Conservation (phyloP, 176 grass and related monocot genomes). For the Bolboschoenus planiculmis region DNA sequence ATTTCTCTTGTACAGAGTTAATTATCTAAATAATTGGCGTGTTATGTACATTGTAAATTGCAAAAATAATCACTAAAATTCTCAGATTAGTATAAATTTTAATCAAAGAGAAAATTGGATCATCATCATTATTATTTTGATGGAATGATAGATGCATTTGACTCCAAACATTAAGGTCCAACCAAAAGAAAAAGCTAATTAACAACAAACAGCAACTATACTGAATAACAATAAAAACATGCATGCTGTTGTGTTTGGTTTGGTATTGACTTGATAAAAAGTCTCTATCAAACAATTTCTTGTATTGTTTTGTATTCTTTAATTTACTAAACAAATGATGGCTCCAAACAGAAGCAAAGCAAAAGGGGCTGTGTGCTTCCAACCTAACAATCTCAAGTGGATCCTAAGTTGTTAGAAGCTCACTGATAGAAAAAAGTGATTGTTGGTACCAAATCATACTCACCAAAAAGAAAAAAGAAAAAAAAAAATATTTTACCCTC, state of each 20-base stretch:
- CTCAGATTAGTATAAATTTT: too few species aligned
- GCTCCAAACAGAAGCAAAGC: conserved; percentile 11
- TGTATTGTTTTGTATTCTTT: not conserved
- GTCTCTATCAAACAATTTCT: not conserved
- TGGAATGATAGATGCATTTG: not conserved
- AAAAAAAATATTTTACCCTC: not conserved
- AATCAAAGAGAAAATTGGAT: not conserved
- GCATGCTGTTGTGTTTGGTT: not conserved
- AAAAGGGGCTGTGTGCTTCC: not conserved
- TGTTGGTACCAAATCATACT: conserved; percentile 4
- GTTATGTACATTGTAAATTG: not conserved
- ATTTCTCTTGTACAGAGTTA: not conserved
- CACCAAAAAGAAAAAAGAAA: not conserved
- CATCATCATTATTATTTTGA: not conserved
- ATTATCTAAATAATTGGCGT: not conserved
- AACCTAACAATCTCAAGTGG: conserved; percentile 5
- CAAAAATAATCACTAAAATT: not conserved
- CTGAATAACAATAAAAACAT: not conserved
- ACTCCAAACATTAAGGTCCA: not conserved
- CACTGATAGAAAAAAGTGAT: not conserved
- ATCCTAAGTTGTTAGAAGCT: conserved; percentile 12
- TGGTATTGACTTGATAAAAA: not conserved
- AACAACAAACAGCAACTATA: not conserved
- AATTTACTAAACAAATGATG: not conserved
- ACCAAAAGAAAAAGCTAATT: not conserved